Percentiles rank a stretch among this genome's conserved stretches.
phyloP scores from a whole-genome alignment of 768 basidiomycete genomes.

The Lanmaoa rubissima region DNA sequence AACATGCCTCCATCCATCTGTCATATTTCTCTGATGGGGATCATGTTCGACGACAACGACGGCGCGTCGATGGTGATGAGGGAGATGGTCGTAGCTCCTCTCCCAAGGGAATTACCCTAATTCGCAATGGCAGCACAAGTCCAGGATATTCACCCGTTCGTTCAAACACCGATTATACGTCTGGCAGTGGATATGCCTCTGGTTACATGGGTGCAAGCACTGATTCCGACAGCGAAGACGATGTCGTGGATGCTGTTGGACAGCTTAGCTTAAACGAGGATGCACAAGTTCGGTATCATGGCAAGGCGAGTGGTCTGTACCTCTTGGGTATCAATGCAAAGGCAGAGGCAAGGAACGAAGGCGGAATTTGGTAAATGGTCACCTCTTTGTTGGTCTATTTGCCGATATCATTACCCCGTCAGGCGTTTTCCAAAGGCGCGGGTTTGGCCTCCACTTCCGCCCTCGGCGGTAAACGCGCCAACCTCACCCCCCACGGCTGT shows the following conservation, averaged over 20 bases:
- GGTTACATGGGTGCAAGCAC: slow-evolving; percentile 33
- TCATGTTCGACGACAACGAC: slow-evolving; percentile 46
- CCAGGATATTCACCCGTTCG: slow-evolving; percentile 17
- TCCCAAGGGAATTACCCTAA: slow-evolving; percentile 2
- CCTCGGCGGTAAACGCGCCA: slow-evolving; percentile 26
- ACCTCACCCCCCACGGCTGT: slow-evolving; percentile 9
- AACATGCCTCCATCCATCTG: slow-evolving; percentile 12
- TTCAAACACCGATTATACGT: slow-evolving; percentile 9
- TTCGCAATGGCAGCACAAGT: slow-evolving; percentile 19
- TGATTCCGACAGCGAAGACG: slow-evolving; percentile 39
- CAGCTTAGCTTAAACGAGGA: slow-evolving; percentile 89
- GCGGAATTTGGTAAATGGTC: slow-evolving; percentile 67
- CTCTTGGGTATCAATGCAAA: slow-evolving; percentile 62
- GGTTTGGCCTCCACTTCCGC: slow-evolving; percentile 74
- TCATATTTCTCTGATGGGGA: slow-evolving; percentile 21
- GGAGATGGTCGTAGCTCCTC: slow-evolving; percentile 5
- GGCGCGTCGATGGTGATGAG: slow-evolving; percentile 39
- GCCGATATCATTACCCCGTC: slow-evolving; percentile 10
- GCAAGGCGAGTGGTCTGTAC: slow-evolving; percentile 80
- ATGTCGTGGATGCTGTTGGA: slow-evolving; percentile 70
- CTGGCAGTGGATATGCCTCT: slow-evolving; percentile 20
- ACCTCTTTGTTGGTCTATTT: slow-evolving; percentile 9
- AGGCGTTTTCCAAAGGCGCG: slow-evolving; percentile 85
- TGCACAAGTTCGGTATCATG: slow-evolving; percentile 81
- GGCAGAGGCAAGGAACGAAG: slow-evolving; percentile 64